Evolutionary conservation across 192 early-diverging fungal species (phyloP), one percentile per base, ranked within the genome.

Genomic region (Funneliformis mosseae): DNA sequence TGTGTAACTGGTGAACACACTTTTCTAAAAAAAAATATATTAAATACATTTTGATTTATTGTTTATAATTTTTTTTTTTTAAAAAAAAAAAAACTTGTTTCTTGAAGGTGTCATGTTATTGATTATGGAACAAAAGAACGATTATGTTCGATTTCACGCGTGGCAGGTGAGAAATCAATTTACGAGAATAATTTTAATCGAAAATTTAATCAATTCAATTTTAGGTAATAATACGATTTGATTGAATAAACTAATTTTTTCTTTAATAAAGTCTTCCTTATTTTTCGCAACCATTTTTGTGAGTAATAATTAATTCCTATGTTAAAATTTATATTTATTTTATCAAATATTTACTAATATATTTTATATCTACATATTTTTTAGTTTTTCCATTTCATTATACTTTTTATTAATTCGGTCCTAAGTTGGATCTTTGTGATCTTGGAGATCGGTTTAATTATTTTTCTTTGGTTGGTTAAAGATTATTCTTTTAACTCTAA

Each of bases 121-220:
- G 61, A 86, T 95, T 27, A 61, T 92, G 38, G 94, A 95, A 81
- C 88, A 86, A 76, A 92, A 94, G 82, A 95, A 95, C 81, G 91
- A 92, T 72, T 92, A 91, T 80, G 91, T 91, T 38, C 83, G 90
- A 76, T 92, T 91, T 79, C 91, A 92, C 81, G 91, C 91, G 11
- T 92, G 90, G 90, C 91, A 92, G 83, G 86, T 85, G 82, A 83
- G 12, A 21, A n/a, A 12, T 4, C 8, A 38, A 33, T 69, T 43
- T 55, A 55, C 33, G 33, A 33, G 1, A 33, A 33, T 33, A 33
- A 33, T 33, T 33, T 55, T n/a, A 7, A 55, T 55, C 2, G 7
- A n/a, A 55, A 10, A 5, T 55, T 55, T 55, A 55, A 55, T 55
- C 18, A 50, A 16, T 50, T 50, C 16, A 55, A 33, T 55, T 55